Conservation (phyloP, 1,284 basidiomycete species). For the Cryptococcus amylolentus region DNA sequence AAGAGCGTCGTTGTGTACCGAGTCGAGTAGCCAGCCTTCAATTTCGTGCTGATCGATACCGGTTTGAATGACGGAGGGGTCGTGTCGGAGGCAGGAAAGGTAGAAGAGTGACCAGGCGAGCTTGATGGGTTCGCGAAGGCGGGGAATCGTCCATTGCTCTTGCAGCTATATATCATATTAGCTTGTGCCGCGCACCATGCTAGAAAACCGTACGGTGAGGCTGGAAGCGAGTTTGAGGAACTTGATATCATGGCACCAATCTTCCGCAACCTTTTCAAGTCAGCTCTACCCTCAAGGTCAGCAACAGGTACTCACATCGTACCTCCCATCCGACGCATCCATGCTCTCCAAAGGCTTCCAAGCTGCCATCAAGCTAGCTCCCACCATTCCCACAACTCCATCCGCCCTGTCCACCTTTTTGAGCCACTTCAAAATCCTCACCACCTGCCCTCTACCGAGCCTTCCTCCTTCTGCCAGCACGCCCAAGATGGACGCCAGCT, state of each 20-base stretch:
- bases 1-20: conserved; percentile 78
- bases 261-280: conserved; percentile 15
- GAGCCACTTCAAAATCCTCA: conserved; percentile 43
- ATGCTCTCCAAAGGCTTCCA: conserved; percentile 31
- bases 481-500: conserved; percentile 32
- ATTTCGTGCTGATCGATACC: conserved; percentile 73
- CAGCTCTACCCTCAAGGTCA: background rate
- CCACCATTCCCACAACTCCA: conserved; percentile 26
- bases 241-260: conserved; percentile 32
- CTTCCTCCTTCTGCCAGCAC: conserved; percentile 29
- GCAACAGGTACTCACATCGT: conserved; percentile 20
- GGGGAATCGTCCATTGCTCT: conserved; percentile 65
- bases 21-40: conserved; percentile 74
- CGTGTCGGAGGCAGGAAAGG: conserved; percentile 66
- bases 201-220: conserved; percentile 20
- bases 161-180: conserved; percentile 23
- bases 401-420: conserved; percentile 37
- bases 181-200: background rate
- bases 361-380: conserved; percentile 31
- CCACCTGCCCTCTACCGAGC: conserved; percentile 39
- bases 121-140: conserved; percentile 70
- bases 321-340: conserved; percentile 21
- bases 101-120: conserved; percentile 86
- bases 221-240: conserved; percentile 36
- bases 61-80: conserved; percentile 59